Evolutionary conservation across 2,329 filamentous ascomycete species (phyloP), one percentile per base, ranked within the genome.

Genomic region (Apiospora hydei): DNA sequence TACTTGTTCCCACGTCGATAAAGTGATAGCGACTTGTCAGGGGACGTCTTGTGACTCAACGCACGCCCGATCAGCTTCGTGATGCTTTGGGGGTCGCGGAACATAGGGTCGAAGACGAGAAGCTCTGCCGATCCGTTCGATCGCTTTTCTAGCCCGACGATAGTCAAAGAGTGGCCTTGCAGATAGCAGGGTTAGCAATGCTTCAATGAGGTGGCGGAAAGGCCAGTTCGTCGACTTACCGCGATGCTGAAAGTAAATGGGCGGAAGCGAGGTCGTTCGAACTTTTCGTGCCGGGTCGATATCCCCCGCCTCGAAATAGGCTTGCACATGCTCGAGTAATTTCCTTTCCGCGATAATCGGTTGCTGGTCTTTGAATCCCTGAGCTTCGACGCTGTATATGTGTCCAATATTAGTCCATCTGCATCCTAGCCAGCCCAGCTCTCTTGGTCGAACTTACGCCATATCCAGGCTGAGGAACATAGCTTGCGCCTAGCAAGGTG

Each of bases 211-310:
- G 41, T 34, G 34, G 38, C 18, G 16, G 3, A 38, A 43, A 43
- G 41, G 41, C 41, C 11, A 38, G 10, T 67, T 43, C n/a, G 51
- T 18, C 51, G 8, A 74, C 81, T 72, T 83, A 90, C 91, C 92
- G 75, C 91, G 90, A 77, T 96, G 94, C 80, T 98, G 96, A 74
- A 98, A 91, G 82, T 98, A 98, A 53, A 98, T 91, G 0, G 96
- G 95, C 51, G 96, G 91, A 10, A 96, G 84, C 18, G 86, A 82
- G 0, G 96, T 98, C 70, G 87, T 83, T 70, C 90, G 87, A n/a
- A 98, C 88, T 77, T 91, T 94, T 47, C 88, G 84, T 7, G 84
- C 78, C 6, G 83, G 83, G 69, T 88, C 82, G 8, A 84, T 83
- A 5, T 83, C 82, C 6, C 41, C 41, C n/a, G 83, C 83, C 72